phyloP scores from a whole-genome alignment of 2,329 filamentous ascomycete genomes.

The Coniochaeta pulveracea region DNA sequence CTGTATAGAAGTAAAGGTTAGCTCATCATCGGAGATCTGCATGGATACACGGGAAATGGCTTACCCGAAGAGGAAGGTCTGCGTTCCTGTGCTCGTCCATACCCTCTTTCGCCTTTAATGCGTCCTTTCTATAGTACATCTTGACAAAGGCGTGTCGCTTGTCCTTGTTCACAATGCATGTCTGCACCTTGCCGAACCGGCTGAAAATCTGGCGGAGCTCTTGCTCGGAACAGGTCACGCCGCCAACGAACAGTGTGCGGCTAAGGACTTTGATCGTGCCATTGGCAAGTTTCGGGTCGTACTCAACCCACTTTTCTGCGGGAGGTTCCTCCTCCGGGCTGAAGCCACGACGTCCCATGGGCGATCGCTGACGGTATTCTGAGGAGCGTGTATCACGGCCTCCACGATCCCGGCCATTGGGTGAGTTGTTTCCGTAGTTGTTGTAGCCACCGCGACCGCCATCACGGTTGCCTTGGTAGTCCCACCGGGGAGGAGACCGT shows the following conservation, averaged over 20 bases:
- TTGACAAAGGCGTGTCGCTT: conserved; percentile 99
- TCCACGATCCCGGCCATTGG: conserved; percentile 42
- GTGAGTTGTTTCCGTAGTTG: conserved; percentile 59
- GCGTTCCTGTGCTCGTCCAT: conserved; percentile 73
- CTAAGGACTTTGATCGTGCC: conserved; percentile 87
- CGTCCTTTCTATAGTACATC: conserved; percentile 85
- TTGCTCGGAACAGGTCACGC: conserved; percentile 73
- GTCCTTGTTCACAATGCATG: conserved; percentile 95
- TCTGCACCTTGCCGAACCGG: conserved; percentile 80
- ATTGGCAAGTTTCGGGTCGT: conserved; percentile 61
- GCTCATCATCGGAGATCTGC: conserved; percentile 10
- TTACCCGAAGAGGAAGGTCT: conserved; percentile 62
- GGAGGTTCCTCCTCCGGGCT: conserved; percentile 36
- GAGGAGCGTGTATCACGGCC: conserved; percentile 42
- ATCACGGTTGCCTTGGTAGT: conserved; percentile 51
- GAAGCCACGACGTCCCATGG: conserved; percentile 54
- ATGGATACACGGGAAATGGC: conserved; percentile 18
- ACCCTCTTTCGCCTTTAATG: conserved; percentile 69
- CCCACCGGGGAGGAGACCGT: conserved; percentile 69
- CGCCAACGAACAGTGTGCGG: conserved; percentile 91
- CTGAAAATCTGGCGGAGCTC: conserved; percentile 75
- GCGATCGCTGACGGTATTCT: conserved; percentile 84
- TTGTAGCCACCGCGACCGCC: conserved; percentile 63
- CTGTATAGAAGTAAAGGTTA: conserved; percentile 26
- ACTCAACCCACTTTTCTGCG: conserved; percentile 63